Percentiles rank a stretch among this genome's conserved stretches.
Conservation (phyloP, 768 basidiomycete species). For the Amanita molliuscula region DNA sequence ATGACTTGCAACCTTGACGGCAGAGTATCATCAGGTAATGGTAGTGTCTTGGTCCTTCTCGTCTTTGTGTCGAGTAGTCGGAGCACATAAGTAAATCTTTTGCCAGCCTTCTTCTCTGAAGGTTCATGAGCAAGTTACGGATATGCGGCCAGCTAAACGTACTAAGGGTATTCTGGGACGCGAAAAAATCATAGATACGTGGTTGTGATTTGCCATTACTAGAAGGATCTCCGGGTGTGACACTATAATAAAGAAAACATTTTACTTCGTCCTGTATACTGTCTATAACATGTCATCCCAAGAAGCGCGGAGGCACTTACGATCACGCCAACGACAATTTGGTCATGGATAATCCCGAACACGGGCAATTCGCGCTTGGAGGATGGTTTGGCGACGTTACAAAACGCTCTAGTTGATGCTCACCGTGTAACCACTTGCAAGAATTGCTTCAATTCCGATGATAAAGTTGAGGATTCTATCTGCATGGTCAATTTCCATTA, state of each 20-base stretch:
- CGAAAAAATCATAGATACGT: neutral
- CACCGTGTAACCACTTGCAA: slow-evolving; percentile 40
- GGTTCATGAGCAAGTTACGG: neutral
- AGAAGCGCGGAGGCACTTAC: slow-evolving; percentile 25
- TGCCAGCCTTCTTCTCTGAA: neutral
- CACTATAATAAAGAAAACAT: slow-evolving; percentile 9
- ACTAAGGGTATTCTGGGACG: neutral
- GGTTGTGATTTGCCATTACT: neutral
- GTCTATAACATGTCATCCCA: neutral
- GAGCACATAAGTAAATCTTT: slow-evolving; percentile 18
- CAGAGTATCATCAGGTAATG: slow-evolving; percentile 45
- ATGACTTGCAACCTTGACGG: slow-evolving; percentile 64
- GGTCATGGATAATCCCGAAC: slow-evolving; percentile 59
- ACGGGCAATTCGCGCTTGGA: slow-evolving; percentile 75
- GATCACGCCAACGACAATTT: slow-evolving; percentile 65
- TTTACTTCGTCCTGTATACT: slow-evolving; percentile 38
- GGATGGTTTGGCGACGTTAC: neutral
- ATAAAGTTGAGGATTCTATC: slow-evolving; percentile 67
- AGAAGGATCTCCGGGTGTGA: neutral
- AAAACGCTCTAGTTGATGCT: slow-evolving; percentile 3
- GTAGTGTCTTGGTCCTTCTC: slow-evolving; percentile 36
- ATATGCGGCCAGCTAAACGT: neutral
- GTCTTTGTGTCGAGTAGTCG: slow-evolving; percentile 66
- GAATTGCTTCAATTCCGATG: slow-evolving; percentile 45
- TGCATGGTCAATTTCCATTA: neutral